These are phyloP conservation scores for Solanum appendiculatum DNA, from an alignment of 257 asterid species.

Conservation along the genomic window DNA sequence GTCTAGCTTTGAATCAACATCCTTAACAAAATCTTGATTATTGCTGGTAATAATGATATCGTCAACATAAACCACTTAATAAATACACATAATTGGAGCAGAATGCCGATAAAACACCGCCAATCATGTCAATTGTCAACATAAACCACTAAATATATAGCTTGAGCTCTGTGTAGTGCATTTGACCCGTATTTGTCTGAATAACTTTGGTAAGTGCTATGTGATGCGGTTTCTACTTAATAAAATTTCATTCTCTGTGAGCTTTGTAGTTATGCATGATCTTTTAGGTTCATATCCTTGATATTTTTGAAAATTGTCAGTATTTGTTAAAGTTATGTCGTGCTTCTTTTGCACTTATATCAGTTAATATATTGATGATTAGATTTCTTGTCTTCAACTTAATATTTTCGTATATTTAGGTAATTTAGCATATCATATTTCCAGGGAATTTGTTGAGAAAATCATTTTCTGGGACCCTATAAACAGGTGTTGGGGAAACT, in stretches of 20 bases:
- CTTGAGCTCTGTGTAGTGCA: background rate
- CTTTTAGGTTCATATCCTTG: background rate
- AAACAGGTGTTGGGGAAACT: slow-evolving; percentile 61
- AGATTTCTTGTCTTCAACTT: background rate
- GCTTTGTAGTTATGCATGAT: background rate
- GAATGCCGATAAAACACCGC: background rate
- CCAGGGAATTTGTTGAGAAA: background rate
- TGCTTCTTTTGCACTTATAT: background rate
- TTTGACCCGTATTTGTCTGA: background rate
- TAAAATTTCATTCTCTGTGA: background rate
- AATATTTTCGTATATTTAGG: background rate
- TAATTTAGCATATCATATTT: background rate
- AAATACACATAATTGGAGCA: background rate
- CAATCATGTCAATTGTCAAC: background rate
- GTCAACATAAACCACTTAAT: background rate
- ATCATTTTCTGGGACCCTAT: background rate
- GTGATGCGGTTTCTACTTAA: background rate
- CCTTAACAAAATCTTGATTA: background rate
- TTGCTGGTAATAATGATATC: background rate
- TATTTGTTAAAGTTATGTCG: background rate
- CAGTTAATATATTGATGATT: background rate
- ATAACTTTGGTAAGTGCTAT: background rate
- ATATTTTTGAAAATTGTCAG: background rate
- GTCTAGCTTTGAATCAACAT: background rate
- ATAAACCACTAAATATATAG: background rate